Conservation (phyloP, 2,329 filamentous ascomycete genomes). For the Chaetomiaceae sp. region DNA sequence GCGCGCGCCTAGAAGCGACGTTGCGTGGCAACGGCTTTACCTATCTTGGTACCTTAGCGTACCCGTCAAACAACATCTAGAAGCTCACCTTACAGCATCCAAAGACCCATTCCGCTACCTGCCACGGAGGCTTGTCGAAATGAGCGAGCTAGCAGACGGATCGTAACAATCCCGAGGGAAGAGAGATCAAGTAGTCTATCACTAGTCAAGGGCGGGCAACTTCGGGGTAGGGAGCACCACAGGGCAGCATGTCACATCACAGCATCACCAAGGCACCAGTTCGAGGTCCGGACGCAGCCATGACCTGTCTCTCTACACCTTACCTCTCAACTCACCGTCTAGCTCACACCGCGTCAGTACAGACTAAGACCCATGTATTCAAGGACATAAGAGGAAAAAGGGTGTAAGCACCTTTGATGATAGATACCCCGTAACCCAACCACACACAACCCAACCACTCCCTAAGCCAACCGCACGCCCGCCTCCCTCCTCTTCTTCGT, state of each 20-base stretch:
- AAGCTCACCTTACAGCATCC: no score
- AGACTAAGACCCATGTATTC: conserved; percentile 10
- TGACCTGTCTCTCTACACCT: conserved; percentile 9
- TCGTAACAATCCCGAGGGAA: no score
- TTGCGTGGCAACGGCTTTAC: no score
- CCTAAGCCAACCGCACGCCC: conserved; percentile 51
- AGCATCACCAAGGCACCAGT: neutral
- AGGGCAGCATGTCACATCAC: neutral
- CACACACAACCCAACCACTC: neutral
- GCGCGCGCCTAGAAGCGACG: no score
- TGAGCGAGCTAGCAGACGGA: no score
- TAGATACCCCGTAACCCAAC: neutral
- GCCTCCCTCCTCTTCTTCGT: conserved; percentile 63
- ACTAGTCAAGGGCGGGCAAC: no score
- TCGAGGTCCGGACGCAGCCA: neutral
- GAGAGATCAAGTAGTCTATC: no score
- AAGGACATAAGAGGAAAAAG: neutral
- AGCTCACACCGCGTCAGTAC: conserved; percentile 12
- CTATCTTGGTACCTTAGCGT: no score
- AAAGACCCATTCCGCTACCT: no score
- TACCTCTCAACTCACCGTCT: conserved; percentile 10
- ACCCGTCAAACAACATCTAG: no score
- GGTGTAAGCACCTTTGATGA: conserved; percentile 17
- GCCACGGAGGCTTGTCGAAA: no score
- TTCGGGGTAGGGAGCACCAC: no score